Base-by-base conservation (phyloP, 257 asterid species). In the Solanum arcanum region DNA sequence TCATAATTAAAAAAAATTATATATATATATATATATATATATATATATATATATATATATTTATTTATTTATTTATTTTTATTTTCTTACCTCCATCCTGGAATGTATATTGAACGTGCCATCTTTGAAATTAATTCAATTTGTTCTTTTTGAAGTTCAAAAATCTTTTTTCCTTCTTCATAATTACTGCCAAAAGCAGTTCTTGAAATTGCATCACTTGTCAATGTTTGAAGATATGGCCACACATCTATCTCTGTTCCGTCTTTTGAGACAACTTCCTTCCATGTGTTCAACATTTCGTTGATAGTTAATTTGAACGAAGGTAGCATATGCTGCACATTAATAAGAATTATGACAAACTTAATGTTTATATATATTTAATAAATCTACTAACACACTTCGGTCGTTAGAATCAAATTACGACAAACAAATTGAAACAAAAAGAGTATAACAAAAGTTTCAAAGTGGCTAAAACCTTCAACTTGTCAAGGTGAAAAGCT, bases 191-290 rank as follows among this genome's bases (percentile, higher is more conserved):
- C 86, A 83, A 83, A 83, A n/a, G 86, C 86, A 31, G 86, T 83
- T 62, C 86, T 83, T 83, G 88, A 78, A 73, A 88, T 88, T 14
- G 87, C 89, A 46, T 88, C 89, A 74, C 89, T 88, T 21, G 89
- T 76, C 80, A 88, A 88, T 7, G 64, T 76, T 75, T 84, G 86
- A 5, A 88, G 41, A 74, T 88, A 84, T n/a, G 87, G 87, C 85
- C 87, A 88, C 15, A 88, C 85, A 44, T 88, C 87, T 25, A 88
- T 21, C 42, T 88, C 86, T 27, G 80, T 16, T 49, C 77, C 82
- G 1, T 74, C 52, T 11, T 15, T 23, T 15, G 20, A 64, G 2
- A 88, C 60, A 72, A 84, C 3, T 37, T 88, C 16, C 69, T 84
- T 52, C 87, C 86, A 88, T 74, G 76, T 75, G 70, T 11, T 52